These are phyloP conservation scores for Pseudonectria buxi DNA, from an alignment of 2,329 filamentous ascomycete species.

Conservation along the genomic window DNA sequence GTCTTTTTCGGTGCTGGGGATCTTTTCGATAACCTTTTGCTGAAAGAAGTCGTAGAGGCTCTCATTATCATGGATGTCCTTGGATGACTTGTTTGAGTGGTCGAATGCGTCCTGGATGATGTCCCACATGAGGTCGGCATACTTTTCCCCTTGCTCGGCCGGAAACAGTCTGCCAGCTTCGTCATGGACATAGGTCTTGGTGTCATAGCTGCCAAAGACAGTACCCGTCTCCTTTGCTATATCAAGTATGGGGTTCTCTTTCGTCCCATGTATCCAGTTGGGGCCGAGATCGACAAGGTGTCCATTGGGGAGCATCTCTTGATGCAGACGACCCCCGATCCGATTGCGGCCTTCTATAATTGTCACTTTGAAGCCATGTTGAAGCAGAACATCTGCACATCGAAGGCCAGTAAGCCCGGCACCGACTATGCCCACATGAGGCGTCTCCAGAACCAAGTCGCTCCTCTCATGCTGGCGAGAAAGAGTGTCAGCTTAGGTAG, in stretches of 20 bases:
- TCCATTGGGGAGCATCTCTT: slow-evolving; percentile 42
- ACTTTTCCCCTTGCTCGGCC: slow-evolving; percentile 36
- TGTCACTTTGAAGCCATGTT: slow-evolving; percentile 59
- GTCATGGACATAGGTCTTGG: slow-evolving; percentile 48
- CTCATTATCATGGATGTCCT: slow-evolving; percentile 38
- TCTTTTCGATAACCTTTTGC: slow-evolving; percentile 36
- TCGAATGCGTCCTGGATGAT: slow-evolving; percentile 63
- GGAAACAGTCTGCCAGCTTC: slow-evolving; percentile 47
- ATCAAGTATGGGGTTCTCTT: slow-evolving; percentile 62
- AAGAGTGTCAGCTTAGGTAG: slow-evolving; percentile 17
- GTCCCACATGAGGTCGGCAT: slow-evolving; percentile 55
- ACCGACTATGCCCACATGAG: slow-evolving; percentile 61
- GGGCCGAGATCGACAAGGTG: slow-evolving; percentile 55
- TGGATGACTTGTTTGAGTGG: slow-evolving; percentile 52
- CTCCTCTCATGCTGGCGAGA: slow-evolving; percentile 14
- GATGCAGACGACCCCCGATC: slow-evolving; percentile 58
- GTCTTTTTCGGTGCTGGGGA: slow-evolving; percentile 38
- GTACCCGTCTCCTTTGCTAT: slow-evolving; percentile 57
- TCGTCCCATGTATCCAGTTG: slow-evolving; percentile 76
- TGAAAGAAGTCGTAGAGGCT: slow-evolving; percentile 51
- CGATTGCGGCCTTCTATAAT: slow-evolving; percentile 62
- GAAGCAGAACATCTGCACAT: slow-evolving; percentile 60
- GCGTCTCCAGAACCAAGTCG: slow-evolving; percentile 22
- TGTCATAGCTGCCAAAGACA: slow-evolving; percentile 40
- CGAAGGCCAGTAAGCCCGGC: slow-evolving; percentile 65